These are phyloP conservation scores for Austropuccinia psidii DNA, from an alignment of 1,284 basidiomycete genomes.

Conservation along the genomic window DNA sequence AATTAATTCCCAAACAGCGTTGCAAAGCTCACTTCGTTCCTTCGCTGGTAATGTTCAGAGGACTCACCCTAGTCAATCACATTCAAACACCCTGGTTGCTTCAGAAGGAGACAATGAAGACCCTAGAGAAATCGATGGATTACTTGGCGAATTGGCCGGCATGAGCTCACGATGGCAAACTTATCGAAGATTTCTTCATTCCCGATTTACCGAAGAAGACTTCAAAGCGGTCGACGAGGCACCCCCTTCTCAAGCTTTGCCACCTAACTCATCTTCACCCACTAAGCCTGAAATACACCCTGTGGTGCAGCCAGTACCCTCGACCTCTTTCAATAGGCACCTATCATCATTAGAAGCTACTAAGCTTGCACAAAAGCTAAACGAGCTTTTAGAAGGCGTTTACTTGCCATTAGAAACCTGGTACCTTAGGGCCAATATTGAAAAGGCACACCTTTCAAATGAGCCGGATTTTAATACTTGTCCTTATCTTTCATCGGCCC, in stretches of 20 bases:
- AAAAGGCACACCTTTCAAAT: conserved; percentile 25
- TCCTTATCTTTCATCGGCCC: conserved; percentile 58
- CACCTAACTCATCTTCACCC: neutral
- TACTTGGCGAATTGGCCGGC: conserved; percentile 73
- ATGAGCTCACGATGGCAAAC: conserved; percentile 87
- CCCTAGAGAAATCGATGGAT: conserved; percentile 78
- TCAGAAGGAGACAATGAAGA: conserved; percentile 61
- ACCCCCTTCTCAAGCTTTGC: neutral
- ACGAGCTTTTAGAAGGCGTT: neutral
- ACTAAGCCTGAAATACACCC: neutral
- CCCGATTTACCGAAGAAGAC: conserved; percentile 52
- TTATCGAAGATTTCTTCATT: conserved; percentile 76
- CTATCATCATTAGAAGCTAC: conserved; percentile 9
- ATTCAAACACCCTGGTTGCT: conserved; percentile 40
- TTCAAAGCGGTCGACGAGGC: neutral
- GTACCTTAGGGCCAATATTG: conserved; percentile 30
- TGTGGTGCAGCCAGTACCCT: neutral
- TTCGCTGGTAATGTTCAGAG: conserved; percentile 28
- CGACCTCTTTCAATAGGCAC: neutral
- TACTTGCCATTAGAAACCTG: conserved; percentile 21
- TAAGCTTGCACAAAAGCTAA: neutral
- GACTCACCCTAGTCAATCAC: conserved; percentile 4
- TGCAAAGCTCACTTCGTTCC: conserved; percentile 28
- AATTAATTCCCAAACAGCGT: conserved; percentile 17
- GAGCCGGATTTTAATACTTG: conserved; percentile 8